Conservation (phyloP, 305 asterid species). For the Fraxinus angustifolia region DNA sequence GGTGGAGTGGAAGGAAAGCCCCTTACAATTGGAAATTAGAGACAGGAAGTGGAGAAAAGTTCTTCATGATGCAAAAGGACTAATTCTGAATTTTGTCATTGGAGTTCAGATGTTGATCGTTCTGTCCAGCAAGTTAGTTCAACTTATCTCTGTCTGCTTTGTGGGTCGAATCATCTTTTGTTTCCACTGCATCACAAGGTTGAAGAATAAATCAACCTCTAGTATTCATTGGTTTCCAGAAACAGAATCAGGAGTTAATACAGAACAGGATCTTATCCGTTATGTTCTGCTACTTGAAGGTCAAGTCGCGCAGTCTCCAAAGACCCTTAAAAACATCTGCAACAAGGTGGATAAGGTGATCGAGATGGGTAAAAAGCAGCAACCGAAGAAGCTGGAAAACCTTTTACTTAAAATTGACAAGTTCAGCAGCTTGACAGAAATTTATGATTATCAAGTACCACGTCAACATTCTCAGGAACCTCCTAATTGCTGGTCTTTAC, state of each 20-base stretch:
- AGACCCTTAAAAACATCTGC: constrained; percentile 29
- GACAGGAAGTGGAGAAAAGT: not conserved
- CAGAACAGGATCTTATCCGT: not conserved
- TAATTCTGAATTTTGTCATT: not conserved
- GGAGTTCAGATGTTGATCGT: not conserved
- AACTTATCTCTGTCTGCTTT: not conserved
- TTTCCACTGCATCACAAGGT: not conserved
- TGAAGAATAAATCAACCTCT: not conserved
- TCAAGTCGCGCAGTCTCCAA: constrained; percentile 34
- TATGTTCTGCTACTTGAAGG: constrained; percentile 42
- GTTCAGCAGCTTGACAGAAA: constrained; percentile 35
- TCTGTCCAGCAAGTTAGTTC: not conserved
- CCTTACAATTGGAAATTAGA: not conserved
- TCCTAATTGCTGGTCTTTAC: constrained; percentile 48
- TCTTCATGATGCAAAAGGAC: not conserved
- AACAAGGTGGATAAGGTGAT: constrained; percentile 31
- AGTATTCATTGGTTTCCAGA: not conserved
- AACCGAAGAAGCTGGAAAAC: constrained; percentile 34
- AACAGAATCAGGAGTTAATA: not conserved
- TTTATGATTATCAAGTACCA: constrained; percentile 33
- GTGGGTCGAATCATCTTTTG: not conserved
- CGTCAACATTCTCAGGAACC: constrained; percentile 39
- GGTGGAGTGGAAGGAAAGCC: constrained; percentile 10
- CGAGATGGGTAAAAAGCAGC: constrained; percentile 36
- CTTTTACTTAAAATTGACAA: constrained; percentile 36